Evolutionary conservation across 352 stramenopile genomes (phyloP), one percentile per base, ranked within the genome.

Genomic region (Pythium sukuiense): DNA sequence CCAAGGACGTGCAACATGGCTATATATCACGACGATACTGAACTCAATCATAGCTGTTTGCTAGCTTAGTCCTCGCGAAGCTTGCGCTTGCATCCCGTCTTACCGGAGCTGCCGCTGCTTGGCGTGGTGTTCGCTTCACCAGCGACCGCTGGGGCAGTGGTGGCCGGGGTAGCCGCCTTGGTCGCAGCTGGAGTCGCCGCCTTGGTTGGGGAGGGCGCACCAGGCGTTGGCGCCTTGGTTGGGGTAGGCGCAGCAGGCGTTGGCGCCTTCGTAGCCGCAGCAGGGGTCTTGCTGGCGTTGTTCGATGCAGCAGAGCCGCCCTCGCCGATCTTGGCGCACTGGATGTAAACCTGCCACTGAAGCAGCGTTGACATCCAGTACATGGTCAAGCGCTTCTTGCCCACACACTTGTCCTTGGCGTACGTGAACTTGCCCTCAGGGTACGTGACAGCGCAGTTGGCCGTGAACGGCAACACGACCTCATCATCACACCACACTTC

Each of bases 281-380:
- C 52, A 24, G 52, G 52, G 4, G 52, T 41, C 8, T 41, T 41
- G 1, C 9, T 37, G 32, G 32, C 32, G 32, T 41, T 41, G 35
- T 41, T 41, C 8, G 35, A 41, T 2, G 35, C 35, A 41, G 35
- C 35, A 7, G 35, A 11, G 35, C 35, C 35, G 14, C 35, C 35
- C 35, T 41, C 35, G 16, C 63, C 56, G 48, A 70, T 59, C 48
- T 33, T 61, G 20, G 53, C 52, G 49, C 64, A 71, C 20, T 71
- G 12, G 11, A 50, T 72, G 70, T 89, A 88, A 55, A 89, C 70
- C 70, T 89, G 81, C 79, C 79, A 89, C 43, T 70, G 64, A n/a
- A 71, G 65, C 46, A 87, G 76, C 68, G 83, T 78, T 8, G 69
- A 71, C 37, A 88, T 64, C 81, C 81, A 89, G 69, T 81, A 86